Conservation (phyloP, 2,329 filamentous ascomycete genomes). For the Lecanicillium sp. region DNA sequence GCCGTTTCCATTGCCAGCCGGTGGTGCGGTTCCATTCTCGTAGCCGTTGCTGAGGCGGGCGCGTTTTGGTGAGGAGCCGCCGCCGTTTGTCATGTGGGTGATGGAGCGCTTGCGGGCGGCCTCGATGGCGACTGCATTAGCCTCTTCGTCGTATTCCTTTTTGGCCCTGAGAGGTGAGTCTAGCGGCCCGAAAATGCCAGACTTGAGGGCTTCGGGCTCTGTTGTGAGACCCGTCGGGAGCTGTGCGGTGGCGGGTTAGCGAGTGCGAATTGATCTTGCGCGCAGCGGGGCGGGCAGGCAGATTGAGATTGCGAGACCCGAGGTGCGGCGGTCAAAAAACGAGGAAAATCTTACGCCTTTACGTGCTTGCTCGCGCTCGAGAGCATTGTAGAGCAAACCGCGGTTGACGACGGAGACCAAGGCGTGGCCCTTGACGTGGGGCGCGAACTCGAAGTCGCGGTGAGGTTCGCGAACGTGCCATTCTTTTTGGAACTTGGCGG, state of each 20-base stretch:
- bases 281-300: conserved; percentile 4
- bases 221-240: conserved; percentile 42
- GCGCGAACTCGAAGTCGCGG: conserved; percentile 57
- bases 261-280: neutral
- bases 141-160: conserved; percentile 33
- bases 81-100: conserved; percentile 45
- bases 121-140: conserved; percentile 33
- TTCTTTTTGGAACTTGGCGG: conserved; percentile 62
- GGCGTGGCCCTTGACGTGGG: conserved; percentile 58
- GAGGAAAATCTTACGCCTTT: conserved; percentile 38
- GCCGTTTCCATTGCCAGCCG: too few relatives aligned
- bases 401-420: conserved; percentile 58
- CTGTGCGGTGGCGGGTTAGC: conserved; percentile 28
- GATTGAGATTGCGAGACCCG: conserved; percentile 15
- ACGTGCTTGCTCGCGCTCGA: conserved; percentile 49
- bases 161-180: conserved; percentile 39
- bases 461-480: conserved; percentile 60
- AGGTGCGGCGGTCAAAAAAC: neutral
- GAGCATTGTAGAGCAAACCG: conserved; percentile 54
- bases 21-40: conserved; percentile 48
- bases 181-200: conserved; percentile 54
- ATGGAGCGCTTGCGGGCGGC: conserved; percentile 46
- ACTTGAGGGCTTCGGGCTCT: conserved; percentile 40
- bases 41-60: conserved; percentile 57
- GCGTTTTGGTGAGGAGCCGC: conserved; percentile 54